Conservation (phyloP, 495 filamentous ascomycete genomes). For the Aspergillus kassunensis region DNA sequence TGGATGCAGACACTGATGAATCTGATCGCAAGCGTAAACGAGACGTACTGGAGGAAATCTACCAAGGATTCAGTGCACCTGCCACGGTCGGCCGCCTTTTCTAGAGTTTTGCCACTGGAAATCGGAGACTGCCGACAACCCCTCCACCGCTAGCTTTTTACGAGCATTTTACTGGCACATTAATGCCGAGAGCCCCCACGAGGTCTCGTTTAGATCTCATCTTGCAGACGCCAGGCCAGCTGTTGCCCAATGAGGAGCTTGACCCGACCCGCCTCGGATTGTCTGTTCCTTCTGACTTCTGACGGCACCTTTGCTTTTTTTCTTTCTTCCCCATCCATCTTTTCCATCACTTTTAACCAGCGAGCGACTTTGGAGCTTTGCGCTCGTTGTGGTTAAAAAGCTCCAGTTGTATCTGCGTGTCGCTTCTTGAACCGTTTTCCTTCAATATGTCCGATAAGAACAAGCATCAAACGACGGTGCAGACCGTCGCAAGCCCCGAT, state of each 20-base stretch:
- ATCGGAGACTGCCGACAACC: conserved; percentile 1
- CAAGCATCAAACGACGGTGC: conserved; percentile 27
- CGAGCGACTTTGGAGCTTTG: conserved; percentile 61
- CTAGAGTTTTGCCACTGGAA: background rate
- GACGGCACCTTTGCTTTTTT: conserved; percentile 3
- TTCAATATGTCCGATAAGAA: conserved; percentile 25
- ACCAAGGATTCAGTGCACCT: conserved; percentile 29
- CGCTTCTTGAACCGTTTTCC: background rate
- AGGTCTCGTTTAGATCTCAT: conserved; percentile 7
- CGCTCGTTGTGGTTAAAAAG: conserved; percentile 48
- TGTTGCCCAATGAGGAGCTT: background rate
- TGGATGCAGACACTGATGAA: conserved; percentile 39
- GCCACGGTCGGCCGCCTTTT: conserved; percentile 1
- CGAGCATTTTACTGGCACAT: background rate
- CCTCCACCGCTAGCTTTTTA: background rate
- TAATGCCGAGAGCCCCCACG: conserved; percentile 1
- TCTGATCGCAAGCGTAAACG: conserved; percentile 48
- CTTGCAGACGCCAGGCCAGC: conserved; percentile 3
- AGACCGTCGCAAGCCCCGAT: conserved; percentile 19
- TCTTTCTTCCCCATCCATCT: background rate
- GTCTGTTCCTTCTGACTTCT: no score
- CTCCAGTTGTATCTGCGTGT: conserved; percentile 28
- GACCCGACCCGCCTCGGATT: background rate
- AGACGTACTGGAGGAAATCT: conserved; percentile 47
- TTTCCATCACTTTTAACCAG: background rate